phyloP scores from a whole-genome alignment of 2,329 filamentous ascomycete genomes.

The Alternaria tenuissima region DNA sequence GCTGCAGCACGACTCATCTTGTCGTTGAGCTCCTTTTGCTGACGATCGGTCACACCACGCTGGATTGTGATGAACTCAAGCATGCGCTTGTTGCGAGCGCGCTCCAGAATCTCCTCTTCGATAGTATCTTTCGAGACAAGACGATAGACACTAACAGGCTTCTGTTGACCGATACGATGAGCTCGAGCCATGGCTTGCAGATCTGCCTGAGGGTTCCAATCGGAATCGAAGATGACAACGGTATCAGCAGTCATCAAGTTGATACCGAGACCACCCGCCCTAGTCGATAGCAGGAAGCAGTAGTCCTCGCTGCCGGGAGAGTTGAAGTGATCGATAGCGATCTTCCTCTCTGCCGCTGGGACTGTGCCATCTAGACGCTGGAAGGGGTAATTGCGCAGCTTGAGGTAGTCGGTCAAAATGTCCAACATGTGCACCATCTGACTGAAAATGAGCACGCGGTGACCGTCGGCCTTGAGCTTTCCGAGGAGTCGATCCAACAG shows the following conservation, averaged over 20 bases:
- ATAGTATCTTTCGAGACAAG: slow-evolving; percentile 98
- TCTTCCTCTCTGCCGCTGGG: slow-evolving; percentile 82
- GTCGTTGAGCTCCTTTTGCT: slow-evolving; percentile 74
- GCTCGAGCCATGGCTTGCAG: slow-evolving; percentile 98
- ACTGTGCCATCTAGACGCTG: slow-evolving; percentile 97
- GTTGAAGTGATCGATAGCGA: slow-evolving; percentile 98
- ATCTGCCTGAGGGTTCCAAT: slow-evolving; percentile 99
- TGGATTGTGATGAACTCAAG: slow-evolving; percentile 98
- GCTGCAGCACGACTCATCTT: slow-evolving; percentile 75
- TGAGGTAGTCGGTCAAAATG: slow-evolving; percentile 92
- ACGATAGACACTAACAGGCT: slow-evolving; percentile 93
- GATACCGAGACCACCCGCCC: slow-evolving; percentile 96
- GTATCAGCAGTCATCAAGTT: slow-evolving; percentile 99
- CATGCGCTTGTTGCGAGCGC: slow-evolving; percentile 95
- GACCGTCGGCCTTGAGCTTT: slow-evolving; percentile 91
- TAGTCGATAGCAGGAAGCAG: slow-evolving; percentile 92
- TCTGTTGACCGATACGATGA: slow-evolving; percentile 96
- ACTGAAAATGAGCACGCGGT: slow-evolving; percentile 97
- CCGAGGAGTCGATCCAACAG: slow-evolving; percentile 92
- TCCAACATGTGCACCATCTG: slow-evolving; percentile 99
- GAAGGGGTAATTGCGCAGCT: slow-evolving; percentile 91
- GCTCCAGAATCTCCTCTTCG: slow-evolving; percentile 95
- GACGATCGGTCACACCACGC: slow-evolving; percentile 94
- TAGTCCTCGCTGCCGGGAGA: slow-evolving; percentile 96
- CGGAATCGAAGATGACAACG: slow-evolving; percentile 96